Evolutionary conservation across 495 filamentous ascomycete genomes (phyloP), one percentile per base, ranked within the genome.

Genomic region (Saxispiralis lemnorum): DNA sequence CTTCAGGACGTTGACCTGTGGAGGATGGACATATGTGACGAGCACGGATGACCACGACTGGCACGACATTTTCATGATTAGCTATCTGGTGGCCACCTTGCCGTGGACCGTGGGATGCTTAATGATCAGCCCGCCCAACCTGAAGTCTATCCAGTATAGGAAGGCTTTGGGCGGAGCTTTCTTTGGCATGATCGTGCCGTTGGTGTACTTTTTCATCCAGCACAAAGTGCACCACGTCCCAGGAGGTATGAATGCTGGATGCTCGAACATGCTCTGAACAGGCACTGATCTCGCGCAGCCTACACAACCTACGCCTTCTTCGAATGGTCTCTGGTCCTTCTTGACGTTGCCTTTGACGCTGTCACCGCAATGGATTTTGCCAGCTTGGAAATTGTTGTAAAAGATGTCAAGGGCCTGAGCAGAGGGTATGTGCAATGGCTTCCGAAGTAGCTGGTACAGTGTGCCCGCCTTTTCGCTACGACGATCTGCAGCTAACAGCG

Each of bases 11-110:
- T 61, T 99, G 45, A 92, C 86, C 1, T 99, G 92, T 55, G 92
- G 88, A 41, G 92, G 92, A 31, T 99, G 92, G 92, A 95, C 93
- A 31, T 99, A 96, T 59, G 79, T 99, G 39, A 99, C 92, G 16
- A 95, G 87, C 32, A 96, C 92, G 9, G 92, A 99, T 60, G 85
- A 96, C 58, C 92, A 99, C 60, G 75, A 88, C 59, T 95, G 85
- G 86, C 92, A 99, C 57, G 92, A 99, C 60, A 89, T 95, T 42
- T 88, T 96, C 63, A 99, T 99, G 92, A 93, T 99, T 53, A 93
- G 84, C 20, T 99, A 99, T 59, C 63, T 99, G 38, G 77, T 96
- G 36, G 79, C 85, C 12, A 96, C 92, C 0, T 66, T 99, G 44
- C 92, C 92, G 5, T 99, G 92, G 92, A 96, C 87, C 1, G 52